A percentile compares a stretch with the other conserved stretches of the same genome.
Conservation (phyloP, 306 rosid species). For the Glycyrrhiza uralensis region DNA sequence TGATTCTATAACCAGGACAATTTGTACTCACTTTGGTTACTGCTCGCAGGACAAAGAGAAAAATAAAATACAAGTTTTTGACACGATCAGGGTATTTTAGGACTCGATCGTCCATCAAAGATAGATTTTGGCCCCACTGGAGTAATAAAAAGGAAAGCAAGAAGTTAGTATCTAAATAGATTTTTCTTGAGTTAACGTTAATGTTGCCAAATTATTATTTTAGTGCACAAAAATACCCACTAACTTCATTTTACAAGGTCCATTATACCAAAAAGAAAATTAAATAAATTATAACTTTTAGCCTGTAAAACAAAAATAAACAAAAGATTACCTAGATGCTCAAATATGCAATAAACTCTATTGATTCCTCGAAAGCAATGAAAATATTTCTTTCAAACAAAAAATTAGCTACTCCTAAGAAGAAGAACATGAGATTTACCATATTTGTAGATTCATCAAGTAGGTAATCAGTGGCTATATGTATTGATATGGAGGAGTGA, state of each 20-base stretch:
- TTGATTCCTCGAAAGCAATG: conserved; percentile 6
- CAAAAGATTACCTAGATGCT: not conserved
- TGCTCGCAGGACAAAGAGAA: conserved; percentile 93
- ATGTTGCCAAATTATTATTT: not conserved
- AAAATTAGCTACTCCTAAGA: not conserved
- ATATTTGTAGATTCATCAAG: conserved; percentile 61
- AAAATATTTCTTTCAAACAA: not conserved
- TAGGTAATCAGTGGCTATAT: conserved; percentile 86
- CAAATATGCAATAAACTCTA: conserved; percentile 10
- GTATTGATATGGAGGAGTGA: conserved; percentile 94
- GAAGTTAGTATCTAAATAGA: conserved; percentile 12
- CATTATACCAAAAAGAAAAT: not conserved
- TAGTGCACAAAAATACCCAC: not conserved
- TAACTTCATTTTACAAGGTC: not conserved
- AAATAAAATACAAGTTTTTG: conserved; percentile 86
- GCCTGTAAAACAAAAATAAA: not conserved
- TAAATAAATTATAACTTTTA: not conserved
- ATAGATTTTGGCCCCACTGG: conserved; percentile 91
- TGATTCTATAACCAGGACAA: conserved; percentile 8
- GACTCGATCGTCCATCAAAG: conserved; percentile 77
- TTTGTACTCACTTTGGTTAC: conserved; percentile 76
- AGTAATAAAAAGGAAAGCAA: conserved; percentile 22
- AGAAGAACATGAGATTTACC: conserved; percentile 42
- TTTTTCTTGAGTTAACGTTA: not conserved
- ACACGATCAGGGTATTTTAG: conserved; percentile 87